Base-by-base conservation (phyloP, 2,329 filamentous ascomycete species). In the Septoria petroselini region DNA sequence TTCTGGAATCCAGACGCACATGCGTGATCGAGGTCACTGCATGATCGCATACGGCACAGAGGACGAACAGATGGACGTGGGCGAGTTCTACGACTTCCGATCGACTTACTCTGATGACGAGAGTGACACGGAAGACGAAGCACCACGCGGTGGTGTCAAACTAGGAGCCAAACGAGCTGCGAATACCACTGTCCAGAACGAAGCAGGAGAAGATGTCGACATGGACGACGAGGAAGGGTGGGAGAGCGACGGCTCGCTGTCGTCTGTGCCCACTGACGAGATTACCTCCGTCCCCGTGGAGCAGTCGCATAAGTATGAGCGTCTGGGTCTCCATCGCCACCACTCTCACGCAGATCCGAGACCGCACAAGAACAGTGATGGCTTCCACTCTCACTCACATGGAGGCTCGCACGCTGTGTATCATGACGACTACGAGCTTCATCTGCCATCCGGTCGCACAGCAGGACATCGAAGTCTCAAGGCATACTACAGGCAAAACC, bases 11-110 rank as follows among this genome's bases (percentile, higher is more conserved):
- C 91, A 96, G 66, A 96, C 91, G 0, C 93, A 98, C 68, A 98
- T 98, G 93, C 84, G 89, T 37, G 93, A 98, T 68, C 91, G 90
- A 67, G 86, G 89, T 1, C 93, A 98, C 71, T 97, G 91, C 78
- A 95, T 91, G 80, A 94, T 98, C 60, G 91, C 89, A 0, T 98
- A 91, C 68, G 83, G 85, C 43, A 85, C 84, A 0, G 88, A 96
- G 66, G 85, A 86, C 29, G 90, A 97, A 65, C 89, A 96, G 73
- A 79, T 97, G 23, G 89, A 94, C 48, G 88, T 98, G 64, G 93
- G 93, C 49, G 88, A 97, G 58, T 96, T 88, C 70, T 98, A 98
- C 70, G 93, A 98, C 67, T 98, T 98, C 78, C 81, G 88, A 58
- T 88, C 87, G 71, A 95, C 93, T 1, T 98, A 98, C 69, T 93